Evolutionary conservation across 2,329 filamentous ascomycete genomes (phyloP), one percentile per base, ranked within the genome.

Genomic region (Calonectria naviculata): DNA sequence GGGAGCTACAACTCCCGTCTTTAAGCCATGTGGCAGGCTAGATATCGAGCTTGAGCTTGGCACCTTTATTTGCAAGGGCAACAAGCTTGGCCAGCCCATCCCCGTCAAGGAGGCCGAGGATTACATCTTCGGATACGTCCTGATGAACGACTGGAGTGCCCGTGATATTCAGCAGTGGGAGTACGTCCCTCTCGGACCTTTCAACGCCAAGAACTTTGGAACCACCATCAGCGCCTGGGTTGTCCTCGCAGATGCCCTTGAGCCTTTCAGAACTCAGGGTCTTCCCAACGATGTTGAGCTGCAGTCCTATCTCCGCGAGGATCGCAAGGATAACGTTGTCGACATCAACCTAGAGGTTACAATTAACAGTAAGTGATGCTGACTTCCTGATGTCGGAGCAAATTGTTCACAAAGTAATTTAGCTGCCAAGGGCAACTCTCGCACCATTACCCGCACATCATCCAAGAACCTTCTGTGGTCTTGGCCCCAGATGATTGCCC

Each of bases 401-500:
- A 29, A 44, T 24, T 31, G 26, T 47, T 70, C 24, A 66, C 68
- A 5, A 24, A 15, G 3, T 10, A 0, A 2, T 0, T 0, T 29
- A 84, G 82, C 83, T 12, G 72, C 77, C 36, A 74, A 75, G 21
- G 81, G 82, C 4, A 77, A 79, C 63, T 82, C 76, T 36, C 80
- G 79, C 5, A 79, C 76, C 26, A 75, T 76, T 31, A 74, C 60
- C 0, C 63, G 68, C 5, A 77, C 76, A 6, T 73, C 81, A 65
- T 81, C 82, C 21, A 81, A 78, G 49, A 82, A 86, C 65, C 86
- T 97, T 2, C 87, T 96, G 1, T 97, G 91, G 88, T 95, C 93
- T 0, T 97, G 95, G 84, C 89, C 93, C 1, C 94, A 97, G 80
- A 95, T 96, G 93, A 85, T 97, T 62, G 89, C 94, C 0, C 94